These are phyloP conservation scores for Leucogyrophana mollusca DNA, from an alignment of 768 basidiomycete genomes.

Conservation along the genomic window DNA sequence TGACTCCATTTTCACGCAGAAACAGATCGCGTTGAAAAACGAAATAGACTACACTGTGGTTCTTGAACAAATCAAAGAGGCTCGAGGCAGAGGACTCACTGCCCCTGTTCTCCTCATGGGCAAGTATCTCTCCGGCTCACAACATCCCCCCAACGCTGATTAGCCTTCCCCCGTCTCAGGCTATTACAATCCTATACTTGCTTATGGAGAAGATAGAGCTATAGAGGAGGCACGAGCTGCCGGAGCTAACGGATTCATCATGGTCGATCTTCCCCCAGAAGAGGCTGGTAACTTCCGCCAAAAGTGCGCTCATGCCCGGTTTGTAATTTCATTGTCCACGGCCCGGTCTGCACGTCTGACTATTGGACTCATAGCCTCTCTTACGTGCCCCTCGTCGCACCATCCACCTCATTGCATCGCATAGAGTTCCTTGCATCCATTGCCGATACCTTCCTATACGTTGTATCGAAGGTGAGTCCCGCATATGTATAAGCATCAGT, in stretches of 20 bases:
- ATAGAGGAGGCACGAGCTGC: conserved; percentile 87
- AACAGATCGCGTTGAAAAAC: conserved; percentile 81
- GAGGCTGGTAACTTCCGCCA: conserved; percentile 89
- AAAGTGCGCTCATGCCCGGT: conserved; percentile 82
- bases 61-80: conserved; percentile 73
- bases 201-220: conserved; percentile 93
- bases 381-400: conserved; percentile 94
- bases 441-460: conserved; percentile 96
- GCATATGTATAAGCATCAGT: background rate
- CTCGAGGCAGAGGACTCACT: conserved; percentile 78
- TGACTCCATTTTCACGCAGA: background rate
- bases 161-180: conserved; percentile 45
- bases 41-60: conserved; percentile 75
- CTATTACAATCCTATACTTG: conserved; percentile 95
- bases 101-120: conserved; percentile 65
- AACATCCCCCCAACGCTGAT: background rate
- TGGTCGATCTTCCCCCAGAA: conserved; percentile 97
- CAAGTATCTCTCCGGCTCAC: background rate
- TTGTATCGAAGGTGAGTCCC: conserved; percentile 84
- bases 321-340: conserved; percentile 30
- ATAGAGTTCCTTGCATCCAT: conserved; percentile 91
- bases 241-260: conserved; percentile 95
- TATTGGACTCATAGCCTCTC: conserved; percentile 58
- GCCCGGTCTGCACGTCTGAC: conserved; percentile 5
- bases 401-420: conserved; percentile 84